Base-by-base conservation (phyloP, 148 eudicot species). In the Pouteria glomerata region DNA sequence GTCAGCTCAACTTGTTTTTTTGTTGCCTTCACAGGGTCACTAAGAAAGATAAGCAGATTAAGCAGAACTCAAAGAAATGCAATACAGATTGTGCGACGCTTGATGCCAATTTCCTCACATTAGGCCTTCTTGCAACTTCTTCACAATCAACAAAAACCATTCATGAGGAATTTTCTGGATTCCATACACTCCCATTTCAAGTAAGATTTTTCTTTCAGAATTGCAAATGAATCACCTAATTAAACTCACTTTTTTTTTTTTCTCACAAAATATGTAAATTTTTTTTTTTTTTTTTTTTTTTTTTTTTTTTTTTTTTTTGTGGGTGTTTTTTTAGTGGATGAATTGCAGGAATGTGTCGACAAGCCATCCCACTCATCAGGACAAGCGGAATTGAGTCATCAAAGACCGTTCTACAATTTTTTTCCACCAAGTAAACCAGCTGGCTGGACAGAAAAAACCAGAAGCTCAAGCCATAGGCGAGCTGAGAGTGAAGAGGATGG, bases 41-140 rank as follows among this genome's bases (percentile, higher is more conserved):
- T 3, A 60, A 34, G 65, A 60, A 33, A 34, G 23, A 6, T 2
- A 1, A 12, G 19, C 34, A 57, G 62, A 15, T 35, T 29, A 14
- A 29, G 62, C 18, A 12, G 33, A 57, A 30, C 8, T 1, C 42
- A 60, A 16, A 31, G 24, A 60, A 60, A 16, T 12, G 24, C 41
- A 2, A 24, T 19, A 33, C 24, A 8, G 24, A 60, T 34, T 33
- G 24, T n/a, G 12, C 12, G 12, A 34, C 42, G 7, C 11, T 31
- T 16, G 65, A 58, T 58, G 35, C 62, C 62, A 58, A 34, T 60
- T 60, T 60, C 24, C 42, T 60, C 24, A 33, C 42, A 31, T 60
- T 60, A 60, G 65, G 65, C 23, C 65, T 34, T 60, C 24, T 44
- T 19, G 65, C 65, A 31, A 33, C 44, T 60, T 60, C 65, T 19